Base-by-base conservation (phyloP, 1,284 basidiomycete species). In the Trametes pubescens region DNA sequence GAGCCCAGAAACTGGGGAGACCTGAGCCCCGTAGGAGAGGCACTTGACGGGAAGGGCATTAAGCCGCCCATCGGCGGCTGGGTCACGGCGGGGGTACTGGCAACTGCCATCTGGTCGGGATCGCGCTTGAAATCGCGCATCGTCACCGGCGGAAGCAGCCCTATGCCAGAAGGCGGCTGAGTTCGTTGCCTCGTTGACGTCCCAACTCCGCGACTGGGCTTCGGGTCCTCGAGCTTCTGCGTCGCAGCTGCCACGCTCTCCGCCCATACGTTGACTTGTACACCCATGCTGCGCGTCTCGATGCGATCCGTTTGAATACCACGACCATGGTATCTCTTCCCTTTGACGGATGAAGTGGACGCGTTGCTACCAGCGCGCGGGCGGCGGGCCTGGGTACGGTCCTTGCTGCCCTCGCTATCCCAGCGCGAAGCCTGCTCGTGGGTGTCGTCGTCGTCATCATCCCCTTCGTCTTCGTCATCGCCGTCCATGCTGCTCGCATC, bases 391-490 rank as follows among this genome's bases (percentile, higher is more conserved):
- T 60, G 59, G 34, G 10, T 38, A 76, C 80, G 58, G 74, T 76
- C 65, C 64, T 70, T 52, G 65, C 69, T 65, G 69, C 69, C 58
- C 62, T 74, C 65, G 65, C 69, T 68, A 37, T 72, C 67, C 64
- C 61, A 59, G 71, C 66, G 68, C 70, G 65, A 59, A 70, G 71
- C 44, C 59, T 69, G 67, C 71, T 81, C 54, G 79, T 80, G 58
- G 78, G 81, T 37, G 82, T 76, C 76, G 13, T 77, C 74, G 9
- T 77, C 74, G n/a, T 81, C 88, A n/a, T 81, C 88, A 51, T 90
- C 88, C n/a, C 86, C 86, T 63, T 93, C 91, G 64, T 92, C 92
- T 71, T 94, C 93, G 63, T 92, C 88, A 71, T 95, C 92, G 1
- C 89, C 93, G 73, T 94, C 93, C 66, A 87, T 85, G 71, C 91